Base-by-base conservation (phyloP, 2,329 filamentous ascomycete species). In the Hymenoscyphus salicellus region DNA sequence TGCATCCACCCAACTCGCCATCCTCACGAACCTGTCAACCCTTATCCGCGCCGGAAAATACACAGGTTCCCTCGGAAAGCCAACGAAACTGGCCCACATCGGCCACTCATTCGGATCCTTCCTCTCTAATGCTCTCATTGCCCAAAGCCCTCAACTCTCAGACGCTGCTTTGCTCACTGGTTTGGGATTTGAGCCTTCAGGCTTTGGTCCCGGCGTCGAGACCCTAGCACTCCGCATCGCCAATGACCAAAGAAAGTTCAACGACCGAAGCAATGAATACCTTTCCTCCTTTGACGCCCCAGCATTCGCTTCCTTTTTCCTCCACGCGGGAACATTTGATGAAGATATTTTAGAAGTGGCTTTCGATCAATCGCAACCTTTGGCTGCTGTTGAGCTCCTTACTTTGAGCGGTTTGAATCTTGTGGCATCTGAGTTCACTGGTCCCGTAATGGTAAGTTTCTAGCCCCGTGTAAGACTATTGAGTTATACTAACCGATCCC, bases 21-120 rank as follows among this genome's bases (percentile, higher is more conserved):
- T 69, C 56, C 63, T 66, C 30, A 30, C 60, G 49, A 52, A 61
- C 23, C 33, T 65, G 5, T 60, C 63, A 23, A 60, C 62, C n/a
- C 36, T 68, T 43, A 65, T 72, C 20, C 65, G 67, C 36, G 66
- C 65, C 26, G 67, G 66, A 62, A 67, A 70, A 60, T 64, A 72
- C 66, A 66, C 73, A 67, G 68, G 64, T 49, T 36, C 56, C 32
- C 30, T 69, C 36, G 60, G 71, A 69, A 63, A 61, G 60, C 63
- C 74, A 14, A 56, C 66, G 10, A 80, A 83, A 70, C 76, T 86
- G 28, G 77, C 86, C n/a, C 86, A 89, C 72, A 78, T 87, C 17
- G 87, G 87, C 11, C 86, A 89, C 77, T 86, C 84, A 0, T 89
- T 86, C 69, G 87, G 87, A 38, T 85, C 85, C 0, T 75, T 81